Percentiles rank a stretch among this genome's conserved stretches.
These are phyloP conservation scores for Teratosphaeria gauchensis DNA, from an alignment of 2,329 filamentous ascomycete genomes.

Conservation along the genomic window DNA sequence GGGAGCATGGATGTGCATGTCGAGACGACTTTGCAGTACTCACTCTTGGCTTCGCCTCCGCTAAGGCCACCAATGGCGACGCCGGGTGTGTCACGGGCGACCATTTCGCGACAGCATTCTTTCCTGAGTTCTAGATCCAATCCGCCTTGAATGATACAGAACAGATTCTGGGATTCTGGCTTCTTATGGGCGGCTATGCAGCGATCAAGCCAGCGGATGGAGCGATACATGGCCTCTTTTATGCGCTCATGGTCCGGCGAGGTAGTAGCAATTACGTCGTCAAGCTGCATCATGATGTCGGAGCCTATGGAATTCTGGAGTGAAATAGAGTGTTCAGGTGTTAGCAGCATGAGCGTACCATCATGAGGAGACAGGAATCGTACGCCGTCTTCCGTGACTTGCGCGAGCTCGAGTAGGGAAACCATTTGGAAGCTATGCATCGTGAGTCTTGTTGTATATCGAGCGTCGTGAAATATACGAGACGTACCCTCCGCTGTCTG, in stretches of 20 bases:
- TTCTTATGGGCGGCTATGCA: slow-evolving; percentile 86
- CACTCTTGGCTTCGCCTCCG: slow-evolving; percentile 86
- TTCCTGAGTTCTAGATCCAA: slow-evolving; percentile 77
- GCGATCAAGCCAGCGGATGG: slow-evolving; percentile 88
- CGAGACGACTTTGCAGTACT: slow-evolving; percentile 77
- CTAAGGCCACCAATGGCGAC: slow-evolving; percentile 94
- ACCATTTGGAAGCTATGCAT: slow-evolving; percentile 89
- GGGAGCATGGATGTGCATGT: slow-evolving; percentile 80
- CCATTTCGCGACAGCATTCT: slow-evolving; percentile 79
- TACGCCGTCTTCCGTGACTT: slow-evolving; percentile 90
- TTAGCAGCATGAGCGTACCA: slow-evolving; percentile 89
- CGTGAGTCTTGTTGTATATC: not conserved
- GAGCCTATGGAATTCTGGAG: slow-evolving; percentile 95
- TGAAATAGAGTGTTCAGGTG: slow-evolving; percentile 91
- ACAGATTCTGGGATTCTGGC: slow-evolving; percentile 77
- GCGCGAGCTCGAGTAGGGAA: slow-evolving; percentile 83
- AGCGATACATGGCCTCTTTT: slow-evolving; percentile 88
- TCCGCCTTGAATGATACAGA: slow-evolving; percentile 97
- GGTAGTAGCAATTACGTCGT: slow-evolving; percentile 94
- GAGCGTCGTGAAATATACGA: not conserved
- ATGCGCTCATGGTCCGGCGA: slow-evolving; percentile 82
- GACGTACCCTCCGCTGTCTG: slow-evolving; percentile 32
- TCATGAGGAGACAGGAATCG: slow-evolving; percentile 95
- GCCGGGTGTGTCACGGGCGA: slow-evolving; percentile 80
- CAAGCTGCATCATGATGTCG: slow-evolving; percentile 99